Evolutionary conservation across 140 eudicot species (phyloP), one percentile per base, ranked within the genome.

Genomic region (Stevia rebaudiana): DNA sequence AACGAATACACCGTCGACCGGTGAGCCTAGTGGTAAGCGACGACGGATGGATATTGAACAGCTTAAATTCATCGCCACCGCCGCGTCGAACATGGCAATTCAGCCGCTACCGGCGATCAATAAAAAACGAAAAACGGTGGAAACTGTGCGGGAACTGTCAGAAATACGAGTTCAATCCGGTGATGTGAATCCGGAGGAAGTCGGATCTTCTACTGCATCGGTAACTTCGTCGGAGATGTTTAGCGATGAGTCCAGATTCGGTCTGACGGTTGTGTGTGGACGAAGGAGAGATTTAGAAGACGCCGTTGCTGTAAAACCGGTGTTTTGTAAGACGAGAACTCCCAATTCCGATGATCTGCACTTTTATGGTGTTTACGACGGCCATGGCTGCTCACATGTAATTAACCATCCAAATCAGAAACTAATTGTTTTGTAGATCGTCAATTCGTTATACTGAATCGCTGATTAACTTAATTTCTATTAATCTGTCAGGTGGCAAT

Each of bases 331-430:
- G 6, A 49, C 24, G 49, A 68, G 53, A 33, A 23, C 30, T 46
- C 40, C 47, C 22, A 35, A 8, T 36, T 36, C 54, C 2, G 19
- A 53, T 23, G 83, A 74, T 61, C 13, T 82, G 6, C 86, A 85
- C 58, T 92, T 88, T 62, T 92, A 74, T 59, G 96, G 98, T 5
- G 96, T 92, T 31, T 92, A 80, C 78, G 98, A 92, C 65, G 98
- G 96, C 75, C 98, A 92, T 61, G 98, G 98, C 50, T 92, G 98
- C 81, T 92, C 98, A n/a, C 98, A 92, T 81, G 98, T 92, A 83
- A 77, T 3, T 2, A 16, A 21, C 0, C 2, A 28, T 28, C 33
- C 33, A 4, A 28, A 1, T 4, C 33, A 28, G 33, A 4, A 28
- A 28, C 33, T 1, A 28, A 28, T 28, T 28, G 33, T 28, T 28